A percentile compares a stretch with the other conserved stretches of the same genome.
These are phyloP conservation scores for Solanum raphanifolium DNA, from an alignment of 257 asterid species.

Conservation along the genomic window DNA sequence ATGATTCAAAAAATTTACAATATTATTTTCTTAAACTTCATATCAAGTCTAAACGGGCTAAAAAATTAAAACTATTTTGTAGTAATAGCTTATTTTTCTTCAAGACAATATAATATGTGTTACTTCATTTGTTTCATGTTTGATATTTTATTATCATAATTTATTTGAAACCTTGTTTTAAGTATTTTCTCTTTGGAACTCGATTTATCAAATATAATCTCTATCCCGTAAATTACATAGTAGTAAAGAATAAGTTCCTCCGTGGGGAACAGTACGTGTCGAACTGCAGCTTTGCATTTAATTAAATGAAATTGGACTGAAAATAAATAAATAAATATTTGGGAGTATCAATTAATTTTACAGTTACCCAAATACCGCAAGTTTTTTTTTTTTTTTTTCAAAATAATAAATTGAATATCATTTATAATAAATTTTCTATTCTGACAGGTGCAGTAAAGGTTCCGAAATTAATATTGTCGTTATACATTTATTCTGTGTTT, in stretches of 20 bases:
- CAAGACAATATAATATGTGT: too few relatives aligned
- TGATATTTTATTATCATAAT: too few relatives aligned
- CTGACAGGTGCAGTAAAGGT: neutral
- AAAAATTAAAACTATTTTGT: too few relatives aligned
- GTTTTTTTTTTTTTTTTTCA: neutral
- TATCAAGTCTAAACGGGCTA: too few relatives aligned
- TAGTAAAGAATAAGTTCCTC: too few relatives aligned
- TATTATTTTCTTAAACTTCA: neutral
- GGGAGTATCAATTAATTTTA: neutral
- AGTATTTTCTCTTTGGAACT: too few relatives aligned
- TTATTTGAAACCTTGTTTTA: too few relatives aligned
- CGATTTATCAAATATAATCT: too few relatives aligned
- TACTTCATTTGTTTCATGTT: neutral
- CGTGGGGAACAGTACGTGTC: too few relatives aligned
- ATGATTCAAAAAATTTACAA: too few relatives aligned
- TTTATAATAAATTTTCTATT: neutral
- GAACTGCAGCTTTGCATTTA: neutral
- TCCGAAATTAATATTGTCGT: neutral
- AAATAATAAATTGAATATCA: neutral
- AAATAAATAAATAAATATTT: neutral
- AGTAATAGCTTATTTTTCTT: too few relatives aligned
- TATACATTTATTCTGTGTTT: neutral
- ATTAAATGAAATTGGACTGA: too few relatives aligned
- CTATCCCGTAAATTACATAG: accelerated
- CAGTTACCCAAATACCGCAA: neutral